Evolutionary conservation across 1,284 basidiomycete species (phyloP), one percentile per base, ranked within the genome.

Genomic region (Ceratobasidium sp.): DNA sequence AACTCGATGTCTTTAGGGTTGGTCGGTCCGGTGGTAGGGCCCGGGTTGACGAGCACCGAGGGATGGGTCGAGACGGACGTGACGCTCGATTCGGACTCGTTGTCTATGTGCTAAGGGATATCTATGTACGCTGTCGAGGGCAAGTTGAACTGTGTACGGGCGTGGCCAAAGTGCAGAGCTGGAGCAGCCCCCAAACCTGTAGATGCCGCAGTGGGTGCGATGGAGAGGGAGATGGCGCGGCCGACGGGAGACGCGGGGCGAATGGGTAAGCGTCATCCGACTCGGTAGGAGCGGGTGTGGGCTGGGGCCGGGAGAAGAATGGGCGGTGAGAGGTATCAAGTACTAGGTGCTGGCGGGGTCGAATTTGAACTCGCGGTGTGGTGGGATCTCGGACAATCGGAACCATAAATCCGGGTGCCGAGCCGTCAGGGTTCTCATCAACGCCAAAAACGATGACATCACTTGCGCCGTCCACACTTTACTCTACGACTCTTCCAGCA

Each of bases 71-170:
- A 67, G n/a, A 67, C 50, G 28, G 50, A 55, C 35, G 64, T 67
- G 9, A 67, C 52, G 50, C 64, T 67, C 64, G 64, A 67, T 41
- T 67, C 64, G n/a, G 64, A 67, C 38, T 67, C 64, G 52, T 67
- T 67, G 64, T 67, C 64, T 23, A 52, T 67, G 38, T 67, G 64
- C 28, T 67, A 49, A 21, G 64, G 64, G 8, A 67, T 55, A 23
- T 67, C 64, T 26, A 52, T 67, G 49, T 67, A 67, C 21, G 50
- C 64, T n/a, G 57, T 59, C 35, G 64, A 67, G 35, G 64, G 55
- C 23, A 67, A 52, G 28, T 67, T 67, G 4, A 38, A 55, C 47
- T 67, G 64, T n/a, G 64, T 67, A 21, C 64, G 64, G 28, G 52
- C 52, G 26, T 67, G 64, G 13, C 64, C 64, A n/a, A 38, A 67